Evolutionary conservation across 306 rosid genomes (phyloP).

Genomic region (Begonia fuchsioides): DNA sequence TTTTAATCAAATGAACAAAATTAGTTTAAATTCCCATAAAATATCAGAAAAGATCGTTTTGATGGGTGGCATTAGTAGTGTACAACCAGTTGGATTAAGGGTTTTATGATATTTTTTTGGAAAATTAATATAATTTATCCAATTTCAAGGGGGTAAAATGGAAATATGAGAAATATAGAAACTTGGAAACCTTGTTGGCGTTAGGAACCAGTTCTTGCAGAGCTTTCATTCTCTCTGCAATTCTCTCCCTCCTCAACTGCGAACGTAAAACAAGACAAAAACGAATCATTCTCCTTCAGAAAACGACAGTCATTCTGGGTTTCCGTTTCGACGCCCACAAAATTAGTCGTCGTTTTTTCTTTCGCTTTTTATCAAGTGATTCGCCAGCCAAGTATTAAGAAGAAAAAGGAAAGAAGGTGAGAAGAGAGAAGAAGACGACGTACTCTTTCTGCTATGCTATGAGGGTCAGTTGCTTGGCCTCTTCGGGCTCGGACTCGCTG

Average conservation of each 20-base stretch:
- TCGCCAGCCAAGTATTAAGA: no score
- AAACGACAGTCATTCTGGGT: not conserved
- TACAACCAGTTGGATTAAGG: no score
- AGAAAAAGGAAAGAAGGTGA: no score
- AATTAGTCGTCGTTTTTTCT: no score
- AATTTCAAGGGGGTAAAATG: not conserved
- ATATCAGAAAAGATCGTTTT: no score
- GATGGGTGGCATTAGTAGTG: no score
- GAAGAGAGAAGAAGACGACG: not conserved
- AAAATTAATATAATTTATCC: no score
- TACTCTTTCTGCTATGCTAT: slow-evolving; percentile 41
- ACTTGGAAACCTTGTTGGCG: slow-evolving; percentile 16
- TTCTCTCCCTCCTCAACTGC: slow-evolving; percentile 36
- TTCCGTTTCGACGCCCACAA: not conserved
- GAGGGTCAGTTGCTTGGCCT: slow-evolving; percentile 44
- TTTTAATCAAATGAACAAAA: no score
- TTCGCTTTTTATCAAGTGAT: no score
- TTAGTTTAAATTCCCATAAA: no score
- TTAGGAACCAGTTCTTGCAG: slow-evolving; percentile 37
- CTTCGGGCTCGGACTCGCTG: slow-evolving; percentile 45
- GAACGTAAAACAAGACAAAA: not conserved
- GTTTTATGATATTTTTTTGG: no score
- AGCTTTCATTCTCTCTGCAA: slow-evolving; percentile 31
- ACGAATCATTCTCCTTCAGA: not conserved
- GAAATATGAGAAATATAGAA: not conserved